Evolutionary conservation across 176 grass and related monocot genomes (phyloP).

Genomic region (Avena sativa): DNA sequence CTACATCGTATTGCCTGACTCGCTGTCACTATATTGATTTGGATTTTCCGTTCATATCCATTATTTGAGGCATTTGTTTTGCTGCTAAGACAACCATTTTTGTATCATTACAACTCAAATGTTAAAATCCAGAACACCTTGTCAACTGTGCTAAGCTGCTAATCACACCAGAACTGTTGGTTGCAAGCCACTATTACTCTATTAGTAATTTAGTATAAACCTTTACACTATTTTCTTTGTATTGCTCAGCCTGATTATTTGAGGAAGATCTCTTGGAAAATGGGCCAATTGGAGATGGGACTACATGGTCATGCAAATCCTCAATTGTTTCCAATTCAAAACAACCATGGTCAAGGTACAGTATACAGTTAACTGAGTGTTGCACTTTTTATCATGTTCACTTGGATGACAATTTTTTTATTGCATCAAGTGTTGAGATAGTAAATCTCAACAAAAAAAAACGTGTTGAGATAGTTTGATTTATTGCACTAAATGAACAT

Average conservation of each 20-base stretch:
- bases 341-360: neutral
- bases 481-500: neutral
- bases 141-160: neutral
- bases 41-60: neutral
- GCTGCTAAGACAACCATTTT: neutral
- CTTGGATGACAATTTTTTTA: neutral
- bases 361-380: neutral
- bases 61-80: neutral
- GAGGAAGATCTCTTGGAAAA: neutral
- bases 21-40: neutral
- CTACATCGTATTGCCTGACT: neutral
- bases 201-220: neutral
- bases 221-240: neutral
- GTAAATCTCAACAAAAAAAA: too few species aligned
- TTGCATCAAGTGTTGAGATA: neutral
- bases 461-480: neutral
- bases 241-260: slow-evolving; percentile 12
- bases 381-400: neutral
- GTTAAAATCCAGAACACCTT: neutral
- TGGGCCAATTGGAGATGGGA: neutral
- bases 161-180: neutral
- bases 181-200: neutral
- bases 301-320: neutral
- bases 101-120: neutral
- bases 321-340: neutral